These are phyloP conservation scores for Coriolopsis trogii DNA, from an alignment of 1,284 basidiomycete genomes.

Conservation along the genomic window DNA sequence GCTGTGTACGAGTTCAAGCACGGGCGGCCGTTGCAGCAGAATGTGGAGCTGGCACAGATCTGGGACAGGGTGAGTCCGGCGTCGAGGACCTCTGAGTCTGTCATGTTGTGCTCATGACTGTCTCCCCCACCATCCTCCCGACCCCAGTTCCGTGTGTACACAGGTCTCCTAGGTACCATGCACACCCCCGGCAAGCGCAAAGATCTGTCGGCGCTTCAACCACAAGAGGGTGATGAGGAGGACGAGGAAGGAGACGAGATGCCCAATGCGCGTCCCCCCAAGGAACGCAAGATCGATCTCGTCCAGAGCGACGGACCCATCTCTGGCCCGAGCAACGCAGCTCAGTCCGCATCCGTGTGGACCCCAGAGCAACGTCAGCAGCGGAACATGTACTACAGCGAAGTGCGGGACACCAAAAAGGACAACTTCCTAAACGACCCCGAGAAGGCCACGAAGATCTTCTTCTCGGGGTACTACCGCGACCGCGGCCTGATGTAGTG, in stretches of 20 bases:
- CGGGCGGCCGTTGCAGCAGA: constrained; percentile 47
- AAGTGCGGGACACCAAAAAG: constrained; percentile 46
- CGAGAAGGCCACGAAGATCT: constrained; percentile 52
- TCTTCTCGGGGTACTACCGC: constrained; percentile 66
- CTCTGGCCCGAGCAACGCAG: too few species aligned
- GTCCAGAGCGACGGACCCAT: constrained; percentile 1
- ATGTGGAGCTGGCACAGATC: constrained; percentile 46
- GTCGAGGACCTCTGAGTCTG: neutral
- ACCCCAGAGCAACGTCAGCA: constrained; percentile 24
- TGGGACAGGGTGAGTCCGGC: constrained; percentile 61
- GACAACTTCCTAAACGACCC: constrained; percentile 61
- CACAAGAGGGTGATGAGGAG: constrained; percentile 6
- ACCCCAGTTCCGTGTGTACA: constrained; percentile 52
- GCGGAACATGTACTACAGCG: constrained; percentile 38
- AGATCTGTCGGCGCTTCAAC: constrained; percentile 12
- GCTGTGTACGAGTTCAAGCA: constrained; percentile 60
- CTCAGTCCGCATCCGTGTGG: neutral
- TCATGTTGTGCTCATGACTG: neutral
- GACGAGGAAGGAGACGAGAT: constrained; percentile 23
- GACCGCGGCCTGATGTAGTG: constrained; percentile 68
- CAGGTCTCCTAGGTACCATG: constrained; percentile 47
- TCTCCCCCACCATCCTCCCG: neutral
- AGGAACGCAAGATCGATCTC: constrained; percentile 13
- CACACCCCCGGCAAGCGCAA: constrained; percentile 33
- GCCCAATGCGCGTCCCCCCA: constrained; percentile 11